Base-by-base conservation (phyloP, 1,284 basidiomycete species). In the Chondrostereum purpureum region DNA sequence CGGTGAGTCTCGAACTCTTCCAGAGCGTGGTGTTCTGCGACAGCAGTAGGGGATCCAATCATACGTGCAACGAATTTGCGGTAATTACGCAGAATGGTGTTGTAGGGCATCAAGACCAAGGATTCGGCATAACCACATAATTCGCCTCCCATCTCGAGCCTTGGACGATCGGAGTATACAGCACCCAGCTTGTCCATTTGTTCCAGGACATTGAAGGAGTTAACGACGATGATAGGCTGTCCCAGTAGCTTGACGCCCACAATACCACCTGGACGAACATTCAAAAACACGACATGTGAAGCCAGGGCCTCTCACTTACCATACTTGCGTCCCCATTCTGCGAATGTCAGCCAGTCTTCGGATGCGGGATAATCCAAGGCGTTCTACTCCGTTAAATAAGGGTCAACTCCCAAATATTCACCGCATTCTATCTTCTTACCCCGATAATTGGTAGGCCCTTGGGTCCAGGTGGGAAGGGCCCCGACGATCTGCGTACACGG, bases 301-400 rank as follows among this genome's bases (percentile, higher is more conserved):
- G 14, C 43, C 8, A n/a, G n/a, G n/a, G n/a, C n/a, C n/a, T n/a
- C n/a, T n/a, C n/a, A 51, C 60, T 2, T 52, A 63, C 72, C 72
- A 46, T 62, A 73, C 58, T 62, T 63, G 35, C 59, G 55, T 14
- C 70, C 63, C 72, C 73, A 70, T 19, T 72, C 57, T 4, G 68
- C 60, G 48, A 69, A 71, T 0, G 62, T 63, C 36, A 68, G 57
- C 73, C 72, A 75, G 12, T 62, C 63, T 41, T 60, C 60, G 34
- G 61, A 49, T 0, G 54, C 48, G 0, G 73, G 65, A 58, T 76
- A 62, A 39, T 71, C 63, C 31, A 66, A 53, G 10, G 68, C 52
- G 53, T 69, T 75, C 65, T 66, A 33, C 12, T n/a, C 27, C 27
- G 27, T n/a, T 8, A n/a, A 39, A 20, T 44, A 14, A 2, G 45